Percentiles rank a stretch among this genome's conserved stretches.
Evolutionary conservation across 1,139 yeast species (phyloP).

Genomic region (Pichia cactophila): DNA sequence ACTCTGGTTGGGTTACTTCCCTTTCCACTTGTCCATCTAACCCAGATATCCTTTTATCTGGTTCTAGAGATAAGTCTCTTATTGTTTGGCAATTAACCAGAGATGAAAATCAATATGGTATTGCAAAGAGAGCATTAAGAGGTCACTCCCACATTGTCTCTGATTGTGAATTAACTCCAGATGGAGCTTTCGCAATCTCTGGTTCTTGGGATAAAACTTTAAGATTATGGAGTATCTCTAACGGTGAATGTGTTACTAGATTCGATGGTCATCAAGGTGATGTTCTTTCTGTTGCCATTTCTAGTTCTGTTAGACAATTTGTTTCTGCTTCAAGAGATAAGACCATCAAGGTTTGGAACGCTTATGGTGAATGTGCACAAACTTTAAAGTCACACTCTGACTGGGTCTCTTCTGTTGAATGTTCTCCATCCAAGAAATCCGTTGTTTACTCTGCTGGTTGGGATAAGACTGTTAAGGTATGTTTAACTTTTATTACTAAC

Average conservation of each 20-base stretch:
- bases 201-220: conserved; percentile 99
- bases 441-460: conserved; percentile 96
- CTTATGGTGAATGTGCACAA: conserved; percentile 96
- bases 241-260: conserved; percentile 92
- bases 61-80: conserved; percentile 97
- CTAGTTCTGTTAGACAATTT: conserved; percentile 95
- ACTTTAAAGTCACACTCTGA: conserved; percentile 94
- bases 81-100: conserved; percentile 99
- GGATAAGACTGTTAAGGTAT: conserved; percentile 99
- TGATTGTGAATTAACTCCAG: conserved; percentile 97
- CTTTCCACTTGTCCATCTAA: conserved; percentile 97
- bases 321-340: conserved; percentile 99
- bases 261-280: conserved; percentile 98
- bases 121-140: conserved; percentile 92
- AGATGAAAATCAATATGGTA: conserved; percentile 96
- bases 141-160: conserved; percentile 99
- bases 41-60: conserved; percentile 97
- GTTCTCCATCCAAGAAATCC: conserved; percentile 63
- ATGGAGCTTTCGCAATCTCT: conserved; percentile 96
- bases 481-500: conserved; percentile 31
- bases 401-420: conserved; percentile 99
- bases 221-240: conserved; percentile 96
- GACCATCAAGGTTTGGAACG: conserved; percentile 99
- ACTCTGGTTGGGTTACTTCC: conserved; percentile 95
- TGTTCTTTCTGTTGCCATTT: conserved; percentile 93